These are phyloP conservation scores for Yamadazyma olivae DNA, from an alignment of 805 yeast species.

Conservation along the genomic window DNA sequence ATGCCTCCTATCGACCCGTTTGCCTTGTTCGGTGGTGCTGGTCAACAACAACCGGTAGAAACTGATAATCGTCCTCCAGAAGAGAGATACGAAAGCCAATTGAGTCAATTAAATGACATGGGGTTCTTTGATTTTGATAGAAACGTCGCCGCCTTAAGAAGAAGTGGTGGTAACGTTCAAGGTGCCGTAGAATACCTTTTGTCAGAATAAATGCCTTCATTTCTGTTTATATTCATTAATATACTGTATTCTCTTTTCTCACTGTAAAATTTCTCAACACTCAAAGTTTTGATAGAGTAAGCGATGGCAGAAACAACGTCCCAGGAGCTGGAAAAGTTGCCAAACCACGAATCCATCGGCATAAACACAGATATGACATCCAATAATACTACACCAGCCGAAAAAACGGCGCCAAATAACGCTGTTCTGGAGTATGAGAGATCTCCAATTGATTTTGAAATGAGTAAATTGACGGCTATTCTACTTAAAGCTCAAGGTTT, in stretches of 20 bases:
- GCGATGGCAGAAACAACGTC: no score
- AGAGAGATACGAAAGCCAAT: constrained; percentile 41
- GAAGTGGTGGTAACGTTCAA: constrained; percentile 96
- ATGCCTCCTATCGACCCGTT: constrained; percentile 50
- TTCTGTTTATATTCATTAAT: no score
- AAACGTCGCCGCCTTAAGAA: constrained; percentile 86
- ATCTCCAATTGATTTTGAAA: constrained; percentile 24
- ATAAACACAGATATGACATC: no score
- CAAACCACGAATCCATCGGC: no score
- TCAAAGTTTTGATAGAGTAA: no score
- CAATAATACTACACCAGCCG: no score
- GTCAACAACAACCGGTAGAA: constrained; percentile 25
- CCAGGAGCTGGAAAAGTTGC: no score
- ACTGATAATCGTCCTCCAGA: constrained; percentile 44
- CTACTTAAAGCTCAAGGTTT: constrained; percentile 20
- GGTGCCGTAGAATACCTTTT: constrained; percentile 81
- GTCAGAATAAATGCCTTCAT: constrained; percentile 4
- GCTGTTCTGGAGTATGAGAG: no score
- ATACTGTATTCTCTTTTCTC: no score
- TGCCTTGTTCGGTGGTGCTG: constrained; percentile 41
- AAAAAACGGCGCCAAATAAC: no score
- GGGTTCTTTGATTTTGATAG: constrained; percentile 88
- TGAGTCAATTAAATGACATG: constrained; percentile 47
- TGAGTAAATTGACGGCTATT: constrained; percentile 26
- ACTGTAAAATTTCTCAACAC: no score